phyloP scores from a whole-genome alignment of 352 stramenopile species.

The Peronospora farinosa region DNA sequence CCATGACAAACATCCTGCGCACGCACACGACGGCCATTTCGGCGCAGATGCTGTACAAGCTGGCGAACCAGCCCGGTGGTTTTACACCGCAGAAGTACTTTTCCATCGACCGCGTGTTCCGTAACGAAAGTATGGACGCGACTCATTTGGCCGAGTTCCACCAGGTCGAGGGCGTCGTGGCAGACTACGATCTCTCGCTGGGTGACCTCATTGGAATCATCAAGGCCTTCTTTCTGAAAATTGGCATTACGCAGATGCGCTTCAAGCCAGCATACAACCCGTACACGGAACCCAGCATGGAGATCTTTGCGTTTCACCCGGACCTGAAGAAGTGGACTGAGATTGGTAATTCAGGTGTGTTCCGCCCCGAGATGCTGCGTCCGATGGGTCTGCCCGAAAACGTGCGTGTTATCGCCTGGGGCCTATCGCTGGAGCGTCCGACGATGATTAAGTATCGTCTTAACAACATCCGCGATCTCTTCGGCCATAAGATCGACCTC shows the following conservation, averaged over 20 bases:
- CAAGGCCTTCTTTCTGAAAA: conserved; percentile 99
- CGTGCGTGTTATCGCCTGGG: conserved; percentile 98
- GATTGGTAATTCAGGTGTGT: conserved; percentile 98
- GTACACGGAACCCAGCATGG: conserved; percentile 99
- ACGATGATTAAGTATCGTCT: conserved; percentile 99
- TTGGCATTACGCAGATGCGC: conserved; percentile 95
- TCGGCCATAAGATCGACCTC: conserved; percentile 99
- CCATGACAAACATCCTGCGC: conserved; percentile 98
- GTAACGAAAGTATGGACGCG: conserved; percentile 99
- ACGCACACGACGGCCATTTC: conserved; percentile 99
- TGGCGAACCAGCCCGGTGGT: conserved; percentile 90
- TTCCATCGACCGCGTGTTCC: conserved; percentile 99
- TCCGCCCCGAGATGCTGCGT: conserved; percentile 98
- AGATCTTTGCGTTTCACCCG: conserved; percentile 99
- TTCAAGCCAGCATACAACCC: conserved; percentile 99
- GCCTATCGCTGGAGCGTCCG: conserved; percentile 96
- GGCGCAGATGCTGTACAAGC: conserved; percentile 98
- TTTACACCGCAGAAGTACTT: conserved; percentile 99
- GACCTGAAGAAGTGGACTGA: conserved; percentile 99
- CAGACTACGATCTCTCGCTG: conserved; percentile 97
- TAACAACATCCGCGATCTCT: conserved; percentile 99
- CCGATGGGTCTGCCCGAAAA: conserved; percentile 99
- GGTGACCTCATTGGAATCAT: conserved; percentile 99
- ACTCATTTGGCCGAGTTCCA: conserved; percentile 99
- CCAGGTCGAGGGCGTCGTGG: conserved; percentile 98